phyloP scores from a whole-genome alignment of 352 stramenopile species.

The Globisporangium nagaii region DNA sequence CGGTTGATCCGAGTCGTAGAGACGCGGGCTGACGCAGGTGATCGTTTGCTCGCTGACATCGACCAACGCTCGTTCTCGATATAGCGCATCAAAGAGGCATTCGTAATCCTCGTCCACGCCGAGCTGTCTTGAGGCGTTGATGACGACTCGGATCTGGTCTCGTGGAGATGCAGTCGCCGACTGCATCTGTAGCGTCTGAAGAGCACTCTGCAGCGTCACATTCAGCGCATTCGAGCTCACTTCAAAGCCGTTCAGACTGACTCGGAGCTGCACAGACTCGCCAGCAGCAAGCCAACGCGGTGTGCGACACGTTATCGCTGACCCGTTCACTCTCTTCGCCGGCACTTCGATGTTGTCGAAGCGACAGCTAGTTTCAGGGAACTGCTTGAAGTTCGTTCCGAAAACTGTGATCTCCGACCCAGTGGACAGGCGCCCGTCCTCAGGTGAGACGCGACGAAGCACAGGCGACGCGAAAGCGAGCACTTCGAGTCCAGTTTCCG shows the following conservation, averaged over 20 bases:
- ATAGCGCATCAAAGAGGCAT: constrained; percentile 20
- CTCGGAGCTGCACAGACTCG: constrained; percentile 10
- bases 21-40: not conserved
- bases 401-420: constrained; percentile 20
- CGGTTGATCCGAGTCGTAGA: not conserved
- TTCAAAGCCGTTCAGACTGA: constrained; percentile 42
- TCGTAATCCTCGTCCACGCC: constrained; percentile 14
- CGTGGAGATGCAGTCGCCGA: constrained; percentile 3
- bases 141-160: constrained; percentile 8
- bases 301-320: constrained; percentile 24
- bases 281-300: constrained; percentile 8
- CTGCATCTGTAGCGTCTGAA: constrained; percentile 8
- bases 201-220: constrained; percentile 14
- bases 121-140: constrained; percentile 12
- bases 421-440: constrained; percentile 1
- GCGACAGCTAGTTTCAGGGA: constrained; percentile 22
- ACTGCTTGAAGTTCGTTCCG: constrained; percentile 36
- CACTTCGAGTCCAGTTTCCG: constrained; percentile 19
- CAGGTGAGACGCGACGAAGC: constrained; percentile 21
- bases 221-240: constrained; percentile 18
- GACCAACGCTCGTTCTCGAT: not conserved
- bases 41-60: not conserved
- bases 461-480: constrained; percentile 23
- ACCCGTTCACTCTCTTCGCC: constrained; percentile 22
- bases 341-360: constrained; percentile 22